These are phyloP conservation scores for Trichoderma afroharzianum DNA, from an alignment of 2,329 filamentous ascomycete species.

Conservation along the genomic window DNA sequence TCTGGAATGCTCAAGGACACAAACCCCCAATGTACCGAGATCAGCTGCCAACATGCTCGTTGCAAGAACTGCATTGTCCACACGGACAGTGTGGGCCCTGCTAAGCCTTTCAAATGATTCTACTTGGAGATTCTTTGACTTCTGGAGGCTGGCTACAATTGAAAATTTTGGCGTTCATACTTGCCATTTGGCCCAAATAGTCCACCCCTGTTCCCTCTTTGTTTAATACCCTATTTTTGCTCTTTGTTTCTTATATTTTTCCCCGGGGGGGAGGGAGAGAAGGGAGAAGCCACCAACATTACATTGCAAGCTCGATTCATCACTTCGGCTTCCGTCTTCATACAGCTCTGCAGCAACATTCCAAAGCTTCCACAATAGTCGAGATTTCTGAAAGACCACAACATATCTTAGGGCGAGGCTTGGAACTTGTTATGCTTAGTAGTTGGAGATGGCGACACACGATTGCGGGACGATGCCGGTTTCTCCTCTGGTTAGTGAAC, in stretches of 20 bases:
- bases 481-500: neutral
- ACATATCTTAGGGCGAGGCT: neutral
- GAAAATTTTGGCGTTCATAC: no score
- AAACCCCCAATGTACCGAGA: neutral
- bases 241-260: neutral
- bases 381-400: neutral
- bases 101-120: neutral
- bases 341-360: neutral
- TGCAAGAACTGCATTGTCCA: neutral
- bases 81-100: neutral
- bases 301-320: neutral
- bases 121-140: neutral
- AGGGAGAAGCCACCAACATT: neutral
- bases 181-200: neutral
- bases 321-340: neutral
- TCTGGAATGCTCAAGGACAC: neutral
- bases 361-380: neutral
- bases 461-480: neutral
- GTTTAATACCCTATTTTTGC: neutral
- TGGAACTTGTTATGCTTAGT: neutral
- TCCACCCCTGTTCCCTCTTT: neutral
- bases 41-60: neutral
- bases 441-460: neutral
- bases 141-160: neutral
- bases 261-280: neutral